Percentiles rank a stretch among this genome's conserved stretches.
Conservation (phyloP, 2,329 filamentous ascomycete species). For the Boeremia lycopersici region DNA sequence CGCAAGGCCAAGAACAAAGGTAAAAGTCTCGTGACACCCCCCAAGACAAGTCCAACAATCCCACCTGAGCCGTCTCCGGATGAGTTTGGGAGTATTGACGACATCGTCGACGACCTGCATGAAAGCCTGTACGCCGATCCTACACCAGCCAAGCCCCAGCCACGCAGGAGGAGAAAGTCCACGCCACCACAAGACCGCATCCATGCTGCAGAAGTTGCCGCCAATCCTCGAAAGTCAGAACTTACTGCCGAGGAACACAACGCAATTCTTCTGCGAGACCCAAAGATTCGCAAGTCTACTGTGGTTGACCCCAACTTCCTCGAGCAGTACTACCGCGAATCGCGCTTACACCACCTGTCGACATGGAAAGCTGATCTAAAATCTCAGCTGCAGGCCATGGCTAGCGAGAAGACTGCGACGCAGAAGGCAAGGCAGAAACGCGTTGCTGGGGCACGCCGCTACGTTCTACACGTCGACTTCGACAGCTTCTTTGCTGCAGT, state of each 20-base stretch:
- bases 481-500: slow-evolving; percentile 98
- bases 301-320: slow-evolving; percentile 93
- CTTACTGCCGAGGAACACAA: slow-evolving; percentile 95
- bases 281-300: slow-evolving; percentile 83
- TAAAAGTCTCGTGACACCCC: slow-evolving; percentile 34
- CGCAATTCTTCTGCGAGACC: slow-evolving; percentile 79
- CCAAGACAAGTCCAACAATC: slow-evolving; percentile 37
- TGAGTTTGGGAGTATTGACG: slow-evolving; percentile 3
- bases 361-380: slow-evolving; percentile 97
- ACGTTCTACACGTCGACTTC: slow-evolving; percentile 95
- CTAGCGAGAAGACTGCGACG: slow-evolving; percentile 68
- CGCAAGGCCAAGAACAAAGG: slow-evolving; percentile 7
- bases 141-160: slow-evolving; percentile 15
- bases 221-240: slow-evolving; percentile 22
- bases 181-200: slow-evolving; percentile 11
- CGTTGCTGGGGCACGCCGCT: slow-evolving; percentile 70
- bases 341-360: slow-evolving; percentile 90
- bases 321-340: slow-evolving; percentile 93
- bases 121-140: slow-evolving; percentile 33
- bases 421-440: slow-evolving; percentile 60
- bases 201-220: slow-evolving; percentile 9
- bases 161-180: slow-evolving; percentile 3
- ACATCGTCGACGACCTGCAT: slow-evolving; percentile 21
- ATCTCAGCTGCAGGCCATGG: slow-evolving; percentile 80
- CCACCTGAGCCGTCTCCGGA: slow-evolving; percentile 16